Evolutionary conservation across 768 basidiomycete species (phyloP).

Genomic region (Boletus rufocinnamomeus): DNA sequence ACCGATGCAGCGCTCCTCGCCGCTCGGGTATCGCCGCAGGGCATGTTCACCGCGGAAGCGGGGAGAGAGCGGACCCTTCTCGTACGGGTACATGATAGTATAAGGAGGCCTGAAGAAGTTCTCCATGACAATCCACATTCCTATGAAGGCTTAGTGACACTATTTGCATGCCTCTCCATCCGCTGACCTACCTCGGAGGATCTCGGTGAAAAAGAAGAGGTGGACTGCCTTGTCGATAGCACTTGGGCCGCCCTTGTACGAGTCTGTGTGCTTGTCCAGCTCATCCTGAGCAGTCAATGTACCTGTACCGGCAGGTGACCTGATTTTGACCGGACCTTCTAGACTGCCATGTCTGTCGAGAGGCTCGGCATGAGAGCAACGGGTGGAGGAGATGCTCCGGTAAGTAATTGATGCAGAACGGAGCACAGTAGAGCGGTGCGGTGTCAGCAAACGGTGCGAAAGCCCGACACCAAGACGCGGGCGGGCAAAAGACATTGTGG

Average conservation of each 20-base stretch:
- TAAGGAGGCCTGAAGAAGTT: conserved; percentile 94
- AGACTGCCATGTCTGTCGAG: conserved; percentile 18
- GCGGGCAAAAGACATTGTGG: conserved; percentile 60
- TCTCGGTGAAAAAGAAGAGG: conserved; percentile 98
- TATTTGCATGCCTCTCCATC: background rate
- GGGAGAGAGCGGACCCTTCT: conserved; percentile 96
- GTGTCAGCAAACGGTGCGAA: conserved; percentile 43
- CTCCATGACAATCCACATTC: conserved; percentile 97
- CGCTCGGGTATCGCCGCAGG: conserved; percentile 91
- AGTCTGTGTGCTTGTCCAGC: conserved; percentile 57
- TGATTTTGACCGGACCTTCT: conserved; percentile 30
- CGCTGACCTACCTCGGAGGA: conserved; percentile 77
- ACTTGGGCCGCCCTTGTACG: conserved; percentile 78
- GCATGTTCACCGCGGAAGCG: conserved; percentile 99
- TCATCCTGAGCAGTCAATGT: conserved; percentile 40
- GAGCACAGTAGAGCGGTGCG: conserved; percentile 29
- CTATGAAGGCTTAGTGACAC: conserved; percentile 43
- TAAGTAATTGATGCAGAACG: conserved; percentile 43
- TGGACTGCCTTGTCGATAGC: conserved; percentile 96
- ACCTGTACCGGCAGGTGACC: conserved; percentile 38
- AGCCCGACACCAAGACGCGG: conserved; percentile 53
- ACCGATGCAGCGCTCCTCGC: conserved; percentile 99
- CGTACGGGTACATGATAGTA: conserved; percentile 98
- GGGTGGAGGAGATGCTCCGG: conserved; percentile 40
- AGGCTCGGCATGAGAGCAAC: conserved; percentile 25